Base-by-base conservation (phyloP, 768 basidiomycete species). In the Lactarius vividus region DNA sequence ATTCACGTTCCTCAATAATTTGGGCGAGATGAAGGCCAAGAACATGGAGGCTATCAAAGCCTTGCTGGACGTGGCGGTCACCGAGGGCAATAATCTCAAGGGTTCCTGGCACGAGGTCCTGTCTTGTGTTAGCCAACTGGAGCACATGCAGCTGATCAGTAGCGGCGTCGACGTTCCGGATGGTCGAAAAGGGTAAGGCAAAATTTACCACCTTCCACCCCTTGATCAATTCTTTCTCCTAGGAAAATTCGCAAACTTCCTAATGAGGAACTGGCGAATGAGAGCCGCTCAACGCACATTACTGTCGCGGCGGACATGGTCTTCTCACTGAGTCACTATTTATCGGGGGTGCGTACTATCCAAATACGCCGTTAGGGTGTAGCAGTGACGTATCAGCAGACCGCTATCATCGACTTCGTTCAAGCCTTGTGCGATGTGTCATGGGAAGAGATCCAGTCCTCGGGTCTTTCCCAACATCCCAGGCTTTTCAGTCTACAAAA, bases 241-340 rank as follows among this genome's bases (percentile, higher is more conserved):
- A 74, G 84, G 80, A 71, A 70, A 70, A 72, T 76, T 26, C 84
- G 85, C 67, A 91, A 88, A 75, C 75, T 88, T 33, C 85, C 92
- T 11, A 89, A 92, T 18, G 97, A 98, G 75, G 96, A 98, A 73
- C 82, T 99, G 28, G 97, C 96, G 0, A 94, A 94, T 67, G 97
- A 98, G 77, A 96, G 96, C 73, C 85, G 96, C 58, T 98, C 97
- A 15, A 95, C 94, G 0, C 96, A 98, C 74, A 97, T 99, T 69
- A 98, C 96, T 0, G 96, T 98, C 49, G 96, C 97, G 1, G 94
- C 97, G 7, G 97, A 99, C 74, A 98, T 98, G 95, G 95, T 99
- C 37, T 99, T 99, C 78, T 98, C 96, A 9, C 81, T 94, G 13
- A 96, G 94, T 69, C 94, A 96, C 73, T 93, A 93, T 72, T 81